Evolutionary conservation across 441 rosid genomes (phyloP).

Genomic region (Cnidoscolus chayamansa): DNA sequence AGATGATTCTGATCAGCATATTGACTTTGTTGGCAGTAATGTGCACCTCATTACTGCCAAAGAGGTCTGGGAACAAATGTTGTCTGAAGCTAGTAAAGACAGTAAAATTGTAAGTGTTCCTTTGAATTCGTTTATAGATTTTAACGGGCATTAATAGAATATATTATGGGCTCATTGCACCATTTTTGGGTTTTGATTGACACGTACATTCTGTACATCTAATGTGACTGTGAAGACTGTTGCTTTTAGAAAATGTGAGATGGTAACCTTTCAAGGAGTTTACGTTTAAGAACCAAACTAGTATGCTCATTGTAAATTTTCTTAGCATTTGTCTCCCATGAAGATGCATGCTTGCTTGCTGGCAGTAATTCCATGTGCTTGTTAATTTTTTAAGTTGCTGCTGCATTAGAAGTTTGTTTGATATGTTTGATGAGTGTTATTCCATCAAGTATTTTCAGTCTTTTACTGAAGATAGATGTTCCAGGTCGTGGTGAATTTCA

Average conservation of each 20-base stretch:
- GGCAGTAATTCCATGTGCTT: background rate
- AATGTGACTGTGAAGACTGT: background rate
- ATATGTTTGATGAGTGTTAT: background rate
- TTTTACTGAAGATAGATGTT: constrained; percentile 5
- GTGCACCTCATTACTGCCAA: constrained; percentile 62
- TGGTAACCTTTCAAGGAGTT: background rate
- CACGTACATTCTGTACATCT: background rate
- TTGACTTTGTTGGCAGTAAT: constrained; percentile 68
- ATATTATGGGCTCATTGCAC: constrained; percentile 8
- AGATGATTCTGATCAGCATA: constrained; percentile 41
- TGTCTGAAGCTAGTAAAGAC: constrained; percentile 68
- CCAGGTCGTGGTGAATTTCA: constrained; percentile 94
- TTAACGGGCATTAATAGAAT: background rate
- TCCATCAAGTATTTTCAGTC: background rate
- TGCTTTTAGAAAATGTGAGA: constrained; percentile 1
- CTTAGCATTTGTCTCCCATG: background rate
- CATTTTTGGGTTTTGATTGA: background rate
- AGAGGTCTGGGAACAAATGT: constrained; percentile 77
- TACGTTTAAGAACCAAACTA: background rate
- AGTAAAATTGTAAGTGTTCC: constrained; percentile 57
- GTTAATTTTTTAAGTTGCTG: constrained; percentile 10
- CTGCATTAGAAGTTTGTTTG: background rate
- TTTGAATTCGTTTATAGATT: background rate
- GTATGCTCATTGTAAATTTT: background rate
- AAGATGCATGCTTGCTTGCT: background rate